Conservation (phyloP, 2,329 filamentous ascomycete genomes). For the Chaetomium strumarium region DNA sequence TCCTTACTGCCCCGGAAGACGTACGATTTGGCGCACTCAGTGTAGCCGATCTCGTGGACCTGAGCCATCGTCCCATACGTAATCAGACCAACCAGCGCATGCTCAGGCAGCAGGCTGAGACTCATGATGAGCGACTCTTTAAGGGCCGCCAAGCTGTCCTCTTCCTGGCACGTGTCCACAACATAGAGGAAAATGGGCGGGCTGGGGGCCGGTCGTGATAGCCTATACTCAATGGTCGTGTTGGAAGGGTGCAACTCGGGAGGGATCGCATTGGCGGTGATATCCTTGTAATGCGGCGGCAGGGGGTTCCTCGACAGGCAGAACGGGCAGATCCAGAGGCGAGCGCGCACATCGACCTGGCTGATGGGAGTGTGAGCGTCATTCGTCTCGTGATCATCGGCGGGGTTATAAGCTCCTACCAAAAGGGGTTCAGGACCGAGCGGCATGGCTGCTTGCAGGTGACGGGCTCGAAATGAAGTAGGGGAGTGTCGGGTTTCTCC, state of each 20-base stretch:
- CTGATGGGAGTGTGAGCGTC: conserved; percentile 36
- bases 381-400: background rate
- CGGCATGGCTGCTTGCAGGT: conserved; percentile 95
- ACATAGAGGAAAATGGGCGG: conserved; percentile 84
- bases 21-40: conserved; percentile 96
- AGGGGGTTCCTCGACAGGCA: conserved; percentile 78
- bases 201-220: conserved; percentile 75
- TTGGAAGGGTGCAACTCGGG: conserved; percentile 76
- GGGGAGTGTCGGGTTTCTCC: conserved; percentile 82
- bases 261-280: conserved; percentile 74
- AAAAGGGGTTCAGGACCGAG: conserved; percentile 94
- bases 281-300: conserved; percentile 84
- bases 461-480: conserved; percentile 93
- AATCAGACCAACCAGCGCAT: conserved; percentile 75
- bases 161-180: conserved; percentile 83
- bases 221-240: conserved; percentile 84
- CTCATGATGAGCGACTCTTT: conserved; percentile 87
- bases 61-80: conserved; percentile 94
- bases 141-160: conserved; percentile 74
- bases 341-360: conserved; percentile 76
- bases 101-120: conserved; percentile 72
- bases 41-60: conserved; percentile 97
- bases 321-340: conserved; percentile 86
- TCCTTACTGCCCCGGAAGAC: conserved; percentile 98
- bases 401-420: conserved; percentile 51